phyloP scores from a whole-genome alignment of 306 rosid genomes.

The Ormosia emarginata region DNA sequence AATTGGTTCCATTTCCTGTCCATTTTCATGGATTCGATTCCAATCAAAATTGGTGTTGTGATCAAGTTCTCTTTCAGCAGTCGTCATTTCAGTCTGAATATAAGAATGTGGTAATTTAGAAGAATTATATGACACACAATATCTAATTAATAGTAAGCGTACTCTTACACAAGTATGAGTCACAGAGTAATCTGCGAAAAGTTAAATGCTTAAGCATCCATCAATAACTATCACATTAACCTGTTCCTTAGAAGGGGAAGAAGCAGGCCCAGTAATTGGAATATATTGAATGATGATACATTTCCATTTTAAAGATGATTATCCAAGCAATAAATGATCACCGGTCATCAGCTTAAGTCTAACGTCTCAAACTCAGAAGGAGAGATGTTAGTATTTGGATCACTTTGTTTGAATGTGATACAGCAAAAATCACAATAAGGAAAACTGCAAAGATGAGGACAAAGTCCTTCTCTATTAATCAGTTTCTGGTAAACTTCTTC shows the following conservation, averaged over 20 bases:
- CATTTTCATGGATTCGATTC: constrained; percentile 97
- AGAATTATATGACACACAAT: neutral
- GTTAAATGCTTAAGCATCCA: neutral
- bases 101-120: neutral
- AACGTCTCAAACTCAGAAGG: neutral
- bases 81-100: constrained; percentile 94
- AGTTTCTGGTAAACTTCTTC: neutral
- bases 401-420: neutral
- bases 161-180: neutral
- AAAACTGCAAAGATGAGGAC: neutral
- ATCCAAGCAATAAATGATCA: neutral
- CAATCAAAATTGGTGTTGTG: constrained; percentile 94
- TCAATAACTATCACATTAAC: neutral
- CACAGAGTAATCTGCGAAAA: neutral
- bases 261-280: neutral
- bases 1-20: constrained; percentile 79
- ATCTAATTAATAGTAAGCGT: neutral
- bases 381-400: neutral
- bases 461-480: no score
- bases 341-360: neutral
- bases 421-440: neutral
- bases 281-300: neutral
- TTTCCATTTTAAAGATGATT: neutral
- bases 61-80: constrained; percentile 99
- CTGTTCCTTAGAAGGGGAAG: neutral